phyloP scores from a whole-genome alignment of 305 asterid genomes.

The Solanum hybrid region DNA sequence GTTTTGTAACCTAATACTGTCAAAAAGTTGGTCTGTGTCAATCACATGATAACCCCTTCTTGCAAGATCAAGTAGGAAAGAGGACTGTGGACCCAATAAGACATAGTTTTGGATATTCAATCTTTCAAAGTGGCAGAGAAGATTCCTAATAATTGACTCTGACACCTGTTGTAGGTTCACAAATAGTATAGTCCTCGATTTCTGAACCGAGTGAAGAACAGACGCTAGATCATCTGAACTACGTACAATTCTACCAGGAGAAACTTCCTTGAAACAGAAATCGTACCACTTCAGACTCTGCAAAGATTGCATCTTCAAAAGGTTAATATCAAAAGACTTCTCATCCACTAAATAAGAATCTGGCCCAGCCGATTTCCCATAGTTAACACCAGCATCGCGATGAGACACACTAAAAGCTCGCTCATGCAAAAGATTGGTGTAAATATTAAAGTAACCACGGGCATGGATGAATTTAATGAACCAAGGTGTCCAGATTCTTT shows the following conservation, averaged over 20 bases:
- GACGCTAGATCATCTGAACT: conserved; percentile 39
- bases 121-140: conserved; percentile 72
- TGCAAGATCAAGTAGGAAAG: conserved; percentile 58
- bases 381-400: conserved; percentile 84
- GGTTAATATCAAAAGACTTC: conserved; percentile 27
- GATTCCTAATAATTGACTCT: conserved; percentile 42
- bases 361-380: conserved; percentile 74
- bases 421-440: conserved; percentile 61
- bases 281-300: conserved; percentile 64
- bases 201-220: conserved; percentile 43
- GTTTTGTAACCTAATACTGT: conserved; percentile 20
- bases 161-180: conserved; percentile 46
- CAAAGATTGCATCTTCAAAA: conserved; percentile 47
- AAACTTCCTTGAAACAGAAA: conserved; percentile 64
- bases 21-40: conserved; percentile 36
- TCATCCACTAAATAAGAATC: conserved; percentile 63
- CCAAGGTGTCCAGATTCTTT: conserved; percentile 97
- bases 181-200: conserved; percentile 32
- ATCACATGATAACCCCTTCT: conserved; percentile 71
- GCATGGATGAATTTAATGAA: conserved; percentile 77
- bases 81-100: conserved; percentile 45
- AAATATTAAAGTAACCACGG: conserved; percentile 64
- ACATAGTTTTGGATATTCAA: conserved; percentile 51
- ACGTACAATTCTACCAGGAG: conserved; percentile 37
- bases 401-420: conserved; percentile 74